Base-by-base conservation (phyloP, 352 stramenopile genomes). In the Plasmopara halstedii region DNA sequence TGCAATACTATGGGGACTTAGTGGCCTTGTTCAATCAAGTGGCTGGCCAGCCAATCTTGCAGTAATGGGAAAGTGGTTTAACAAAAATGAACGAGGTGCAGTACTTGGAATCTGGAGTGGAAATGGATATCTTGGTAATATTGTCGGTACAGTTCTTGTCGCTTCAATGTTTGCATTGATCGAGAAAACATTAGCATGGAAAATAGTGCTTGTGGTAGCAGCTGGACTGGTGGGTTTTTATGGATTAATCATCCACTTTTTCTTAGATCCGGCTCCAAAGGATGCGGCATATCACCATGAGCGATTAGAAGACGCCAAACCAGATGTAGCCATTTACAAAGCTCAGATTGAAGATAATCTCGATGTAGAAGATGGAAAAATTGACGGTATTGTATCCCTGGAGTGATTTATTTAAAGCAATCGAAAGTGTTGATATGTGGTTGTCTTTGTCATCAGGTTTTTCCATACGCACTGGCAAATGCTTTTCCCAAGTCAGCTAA, bases 401-500 rank as follows among this genome's bases (percentile, higher is more conserved):
- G 79, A 14, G 79, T 87, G 25, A 29, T 27, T 35, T 35, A 11
- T 35, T 4, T 4, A 4, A 9, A 27, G 23, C 8, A 4, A 8
- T 27, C 8, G 23, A 8, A 9, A 27, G 8, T 8, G 8, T 4
- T 27, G 23, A 8, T 9, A 9, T 8, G 23, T 32, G 19, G 13
- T 17, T 20, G 20, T 22, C 4, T 11, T 35, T 40, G 6, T 33
- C 8, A 18, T 18, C 49, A 97, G 81, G 94, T 98, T 21, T 83
- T 96, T 9, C 76, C 88, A 31, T 98, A 98, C 62, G 79, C 94
- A 5, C 67, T 98, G 46, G 92, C 95, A 38, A 98, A 97, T 62
- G 95, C 93, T 17, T 98, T 97, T 54, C 88, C 98, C 42, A 98
- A 98, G 57, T 88, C 97, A 15, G 93, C 96, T 46, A 98, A 98